A percentile compares a stretch with the other conserved stretches of the same genome.
Evolutionary conservation across 768 basidiomycete species (phyloP).

Genomic region (Suillus spraguei): DNA sequence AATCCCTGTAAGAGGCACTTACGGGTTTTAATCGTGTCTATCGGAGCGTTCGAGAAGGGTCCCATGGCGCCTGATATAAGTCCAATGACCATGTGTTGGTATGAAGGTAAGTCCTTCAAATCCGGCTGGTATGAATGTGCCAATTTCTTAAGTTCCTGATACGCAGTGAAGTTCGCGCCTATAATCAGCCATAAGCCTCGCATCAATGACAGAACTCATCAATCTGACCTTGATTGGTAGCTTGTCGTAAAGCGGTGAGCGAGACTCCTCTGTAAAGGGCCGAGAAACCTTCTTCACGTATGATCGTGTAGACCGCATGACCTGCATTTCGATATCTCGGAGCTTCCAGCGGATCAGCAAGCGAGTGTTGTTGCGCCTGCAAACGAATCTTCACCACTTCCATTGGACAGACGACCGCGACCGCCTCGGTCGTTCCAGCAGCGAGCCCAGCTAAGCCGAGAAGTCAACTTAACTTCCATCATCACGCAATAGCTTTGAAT

Average conservation of each 20-base stretch:
- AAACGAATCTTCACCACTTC: slow-evolving; percentile 98
- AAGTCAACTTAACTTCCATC: background rate
- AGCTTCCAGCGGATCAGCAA: slow-evolving; percentile 92
- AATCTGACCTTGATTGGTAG: slow-evolving; percentile 88
- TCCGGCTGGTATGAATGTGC: slow-evolving; percentile 81
- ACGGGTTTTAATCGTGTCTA: slow-evolving; percentile 96
- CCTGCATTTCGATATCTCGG: slow-evolving; percentile 96
- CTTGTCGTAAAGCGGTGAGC: slow-evolving; percentile 92
- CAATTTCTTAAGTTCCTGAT: slow-evolving; percentile 93
- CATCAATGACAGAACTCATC: slow-evolving; percentile 2
- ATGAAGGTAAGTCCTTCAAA: slow-evolving; percentile 79
- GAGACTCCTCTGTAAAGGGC: slow-evolving; percentile 93
- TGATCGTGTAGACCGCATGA: slow-evolving; percentile 93
- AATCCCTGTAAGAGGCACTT: slow-evolving; percentile 31
- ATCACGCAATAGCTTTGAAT: background rate
- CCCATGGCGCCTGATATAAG: slow-evolving; percentile 97
- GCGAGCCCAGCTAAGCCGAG: slow-evolving; percentile 77
- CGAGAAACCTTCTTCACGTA: slow-evolving; percentile 85
- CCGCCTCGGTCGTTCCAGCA: slow-evolving; percentile 94
- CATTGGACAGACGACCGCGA: slow-evolving; percentile 96
- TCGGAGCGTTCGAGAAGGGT: slow-evolving; percentile 96
- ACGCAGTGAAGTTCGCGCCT: slow-evolving; percentile 98
- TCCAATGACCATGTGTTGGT: slow-evolving; percentile 95
- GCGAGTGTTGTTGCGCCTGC: slow-evolving; percentile 96
- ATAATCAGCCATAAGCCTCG: slow-evolving; percentile 4